Conservation (phyloP, 805 yeast genomes). For the Candida taoyuanica region DNA sequence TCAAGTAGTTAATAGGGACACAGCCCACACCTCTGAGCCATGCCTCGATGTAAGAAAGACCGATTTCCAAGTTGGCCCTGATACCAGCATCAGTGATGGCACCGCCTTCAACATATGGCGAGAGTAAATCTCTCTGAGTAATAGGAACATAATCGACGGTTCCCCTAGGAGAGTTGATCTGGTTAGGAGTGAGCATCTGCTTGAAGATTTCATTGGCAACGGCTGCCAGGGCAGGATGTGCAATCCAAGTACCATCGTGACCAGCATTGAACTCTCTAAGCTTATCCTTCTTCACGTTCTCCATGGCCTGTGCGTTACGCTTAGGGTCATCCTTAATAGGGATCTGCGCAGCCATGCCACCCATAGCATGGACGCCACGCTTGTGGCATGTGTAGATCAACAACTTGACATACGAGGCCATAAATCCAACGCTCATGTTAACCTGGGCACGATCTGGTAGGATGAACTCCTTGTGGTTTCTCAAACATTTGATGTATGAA, state of each 20-base stretch:
- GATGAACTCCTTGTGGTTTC: constrained; percentile 60
- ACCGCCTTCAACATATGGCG: constrained; percentile 56
- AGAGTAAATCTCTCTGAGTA: constrained; percentile 28
- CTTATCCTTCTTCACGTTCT: constrained; percentile 69
- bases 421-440: constrained; percentile 78
- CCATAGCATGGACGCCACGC: constrained; percentile 82
- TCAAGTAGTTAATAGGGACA: constrained; percentile 78
- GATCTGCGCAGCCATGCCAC: constrained; percentile 88
- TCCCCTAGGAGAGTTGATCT: constrained; percentile 40
- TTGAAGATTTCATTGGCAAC: constrained; percentile 69
- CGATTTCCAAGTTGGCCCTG: constrained; percentile 66
- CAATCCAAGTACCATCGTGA: constrained; percentile 88
- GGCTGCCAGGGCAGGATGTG: constrained; percentile 77
- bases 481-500: constrained; percentile 69
- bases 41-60: constrained; percentile 77
- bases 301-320: constrained; percentile 62
- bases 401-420: constrained; percentile 72
- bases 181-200: constrained; percentile 81
- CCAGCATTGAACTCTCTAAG: constrained; percentile 72
- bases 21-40: constrained; percentile 84
- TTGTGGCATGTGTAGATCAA: constrained; percentile 70
- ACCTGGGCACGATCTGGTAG: constrained; percentile 76
- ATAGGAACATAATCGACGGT: constrained; percentile 37
- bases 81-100: constrained; percentile 68
- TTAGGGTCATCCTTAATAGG: constrained; percentile 71